Evolutionary conservation across 2,329 filamentous ascomycete genomes (phyloP).

Genomic region (Fusarium falciforme): DNA sequence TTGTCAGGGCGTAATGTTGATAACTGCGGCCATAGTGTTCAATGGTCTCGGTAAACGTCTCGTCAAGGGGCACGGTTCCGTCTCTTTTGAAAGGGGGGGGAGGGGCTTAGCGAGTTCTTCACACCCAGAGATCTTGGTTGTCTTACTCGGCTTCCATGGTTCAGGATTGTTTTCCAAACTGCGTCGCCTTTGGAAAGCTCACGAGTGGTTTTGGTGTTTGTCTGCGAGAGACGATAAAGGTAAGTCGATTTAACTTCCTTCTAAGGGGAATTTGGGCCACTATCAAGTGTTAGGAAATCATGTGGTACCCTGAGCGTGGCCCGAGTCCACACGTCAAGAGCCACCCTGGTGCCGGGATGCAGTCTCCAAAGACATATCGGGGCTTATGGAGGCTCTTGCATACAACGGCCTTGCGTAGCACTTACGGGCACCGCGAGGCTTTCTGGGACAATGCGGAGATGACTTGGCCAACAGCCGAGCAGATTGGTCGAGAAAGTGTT

Average conservation of each 20-base stretch:
- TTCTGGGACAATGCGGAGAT: conserved; percentile 38
- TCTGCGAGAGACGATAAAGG: conserved; percentile 20
- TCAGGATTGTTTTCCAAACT: conserved; percentile 7
- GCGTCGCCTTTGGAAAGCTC: conserved; percentile 12
- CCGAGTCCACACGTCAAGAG: conserved; percentile 46
- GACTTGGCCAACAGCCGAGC: conserved; percentile 20
- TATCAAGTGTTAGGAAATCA: conserved; percentile 42
- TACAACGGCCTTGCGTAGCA: conserved; percentile 38
- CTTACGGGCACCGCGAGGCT: conserved; percentile 32
- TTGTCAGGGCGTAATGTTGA: conserved; percentile 74
- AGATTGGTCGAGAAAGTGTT: conserved; percentile 32
- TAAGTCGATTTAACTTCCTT: conserved; percentile 25
- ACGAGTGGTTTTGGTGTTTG: conserved; percentile 9
- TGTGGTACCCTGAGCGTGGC: conserved; percentile 48
- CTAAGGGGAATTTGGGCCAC: conserved; percentile 40
- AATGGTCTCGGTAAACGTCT: conserved; percentile 68
- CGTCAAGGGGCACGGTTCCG: conserved; percentile 66
- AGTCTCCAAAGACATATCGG: conserved; percentile 40
- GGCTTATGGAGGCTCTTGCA: conserved; percentile 41
- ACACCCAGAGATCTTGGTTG: conserved; percentile 8
- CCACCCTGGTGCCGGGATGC: conserved; percentile 45
- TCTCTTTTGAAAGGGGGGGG: conserved; percentile 51
- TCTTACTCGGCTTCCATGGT: conserved; percentile 50
- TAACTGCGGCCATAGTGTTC: conserved; percentile 72
- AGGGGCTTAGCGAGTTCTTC: conserved; percentile 38